These are phyloP conservation scores for Leishmania martiniquensis DNA, from an alignment of 208 protist genomes.

Conservation along the genomic window DNA sequence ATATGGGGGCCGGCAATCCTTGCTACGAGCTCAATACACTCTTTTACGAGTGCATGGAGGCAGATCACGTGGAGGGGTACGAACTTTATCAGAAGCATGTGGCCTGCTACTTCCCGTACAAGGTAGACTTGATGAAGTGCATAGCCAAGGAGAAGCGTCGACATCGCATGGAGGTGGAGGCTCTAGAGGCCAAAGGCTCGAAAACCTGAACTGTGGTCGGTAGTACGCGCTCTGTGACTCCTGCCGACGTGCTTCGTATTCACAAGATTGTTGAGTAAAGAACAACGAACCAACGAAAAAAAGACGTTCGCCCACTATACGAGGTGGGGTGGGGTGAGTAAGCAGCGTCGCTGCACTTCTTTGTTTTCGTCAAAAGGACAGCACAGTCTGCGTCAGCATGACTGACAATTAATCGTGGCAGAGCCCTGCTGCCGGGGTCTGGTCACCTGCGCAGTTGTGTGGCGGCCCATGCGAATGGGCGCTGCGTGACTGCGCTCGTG, in stretches of 20 bases:
- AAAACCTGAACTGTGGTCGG: constrained; percentile 1
- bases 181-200: not conserved
- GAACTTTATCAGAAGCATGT: constrained; percentile 89
- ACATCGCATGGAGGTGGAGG: constrained; percentile 27
- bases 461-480: not conserved
- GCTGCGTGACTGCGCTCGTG: not conserved
- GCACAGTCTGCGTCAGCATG: not conserved
- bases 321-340: too few species aligned
- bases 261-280: not conserved
- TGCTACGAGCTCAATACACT: constrained; percentile 67
- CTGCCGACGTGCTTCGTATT: not conserved
- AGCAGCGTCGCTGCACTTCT: not conserved
- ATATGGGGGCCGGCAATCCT: constrained; percentile 63
- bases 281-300: too few species aligned
- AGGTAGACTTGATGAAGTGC: constrained; percentile 91
- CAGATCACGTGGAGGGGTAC: constrained; percentile 77
- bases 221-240: not conserved
- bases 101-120: constrained; percentile 86
- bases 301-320: not conserved
- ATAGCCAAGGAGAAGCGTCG: constrained; percentile 65
- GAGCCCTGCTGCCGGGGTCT: not conserved
- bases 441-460: not conserved
- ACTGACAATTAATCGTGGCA: not conserved
- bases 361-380: not conserved
- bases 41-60: constrained; percentile 83